Base-by-base conservation (phyloP, 2,329 filamentous ascomycete genomes). In the Orbilia ellipsospora region DNA sequence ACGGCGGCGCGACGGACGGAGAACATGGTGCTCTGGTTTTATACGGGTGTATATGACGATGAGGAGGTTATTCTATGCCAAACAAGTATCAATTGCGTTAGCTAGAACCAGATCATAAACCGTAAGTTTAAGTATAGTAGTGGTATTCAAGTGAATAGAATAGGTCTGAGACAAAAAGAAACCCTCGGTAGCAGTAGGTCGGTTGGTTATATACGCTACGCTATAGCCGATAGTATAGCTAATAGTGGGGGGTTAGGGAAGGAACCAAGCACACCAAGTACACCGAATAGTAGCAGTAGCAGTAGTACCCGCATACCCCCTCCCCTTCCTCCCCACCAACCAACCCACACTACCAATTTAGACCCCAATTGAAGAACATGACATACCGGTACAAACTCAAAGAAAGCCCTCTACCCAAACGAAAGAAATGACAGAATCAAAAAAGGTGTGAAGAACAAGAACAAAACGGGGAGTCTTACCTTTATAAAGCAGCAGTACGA, bases 1-100 rank as follows among this genome's bases (percentile, higher is more conserved):
- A 86, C 83, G 77, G 85, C 79, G 56, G 80, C 85, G 79, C 82
- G 86, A 79, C 88, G 87, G 83, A 88, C 86, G 82, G 90, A 88
- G 84, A 94, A 94, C 92, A 96, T 94, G 78, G 80, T 56, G 20
- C 8, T 6, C 31, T 13, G 31, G 57, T 26, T 12, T 50, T 45
- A n/a, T 59, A 65, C 31, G 31, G 31, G 10, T 36, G 31, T 7
- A 7, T 7, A 36, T 36, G 31, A n/a, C 40, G 16, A 20, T 59
- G 44, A 48, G 3, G 44, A 18, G 44, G 16, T n/a, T 42, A 7
- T 31, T 10, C 44, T 15, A 48, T 48, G 1, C 44, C 13, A 4
- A 48, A 44, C 10, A 44, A 12, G 16, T n/a, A n/a, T 48, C 44
- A 48, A 48, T 48, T 48, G 44, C 44, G 44, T 50, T 16, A 62